phyloP scores from a whole-genome alignment of 192 early-diverging fungal genomes.

The Coemansia sp. region DNA sequence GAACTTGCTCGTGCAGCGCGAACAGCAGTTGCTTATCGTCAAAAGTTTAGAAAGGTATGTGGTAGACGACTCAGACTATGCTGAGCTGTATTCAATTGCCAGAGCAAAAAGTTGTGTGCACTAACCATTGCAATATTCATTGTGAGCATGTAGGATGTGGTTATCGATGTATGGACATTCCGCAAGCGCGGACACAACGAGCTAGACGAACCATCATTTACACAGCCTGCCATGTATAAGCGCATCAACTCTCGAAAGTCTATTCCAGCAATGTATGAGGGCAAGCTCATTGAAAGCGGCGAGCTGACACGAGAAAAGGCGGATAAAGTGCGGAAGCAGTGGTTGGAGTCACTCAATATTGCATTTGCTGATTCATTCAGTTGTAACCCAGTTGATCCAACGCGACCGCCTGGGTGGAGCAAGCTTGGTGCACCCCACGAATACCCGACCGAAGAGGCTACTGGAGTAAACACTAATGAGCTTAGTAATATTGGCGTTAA shows the following conservation, averaged over 20 bases:
- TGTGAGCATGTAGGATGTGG: slow-evolving; percentile 64
- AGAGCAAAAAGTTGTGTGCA: too few species aligned
- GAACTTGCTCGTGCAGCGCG: slow-evolving; percentile 81
- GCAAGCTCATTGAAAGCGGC: slow-evolving; percentile 42
- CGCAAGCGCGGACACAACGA: slow-evolving; percentile 97
- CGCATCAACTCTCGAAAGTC: slow-evolving; percentile 76
- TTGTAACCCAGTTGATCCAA: slow-evolving; percentile 30
- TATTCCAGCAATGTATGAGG: slow-evolving; percentile 82
- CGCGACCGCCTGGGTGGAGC: slow-evolving; percentile 18
- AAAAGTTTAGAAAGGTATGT: slow-evolving; percentile 77
- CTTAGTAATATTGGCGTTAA: slow-evolving; percentile 70
- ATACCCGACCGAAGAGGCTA: slow-evolving; percentile 34
- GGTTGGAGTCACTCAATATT: slow-evolving; percentile 25
- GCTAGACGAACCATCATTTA: slow-evolving; percentile 94
- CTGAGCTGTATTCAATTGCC: not conserved
- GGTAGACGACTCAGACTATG: not conserved
- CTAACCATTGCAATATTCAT: too few species aligned
- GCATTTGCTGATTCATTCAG: slow-evolving; percentile 27
- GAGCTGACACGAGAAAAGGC: slow-evolving; percentile 22
- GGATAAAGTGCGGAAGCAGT: slow-evolving; percentile 17
- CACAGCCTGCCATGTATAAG: slow-evolving; percentile 94
- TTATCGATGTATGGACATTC: slow-evolving; percentile 92
- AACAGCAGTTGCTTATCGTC: slow-evolving; percentile 85
- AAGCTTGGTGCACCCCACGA: slow-evolving; percentile 7
- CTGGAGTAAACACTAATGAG: slow-evolving; percentile 62